Percentiles rank a stretch among this genome's conserved stretches.
Evolutionary conservation across 345 rosid genomes (phyloP).

Genomic region (Excoecaria agallocha): DNA sequence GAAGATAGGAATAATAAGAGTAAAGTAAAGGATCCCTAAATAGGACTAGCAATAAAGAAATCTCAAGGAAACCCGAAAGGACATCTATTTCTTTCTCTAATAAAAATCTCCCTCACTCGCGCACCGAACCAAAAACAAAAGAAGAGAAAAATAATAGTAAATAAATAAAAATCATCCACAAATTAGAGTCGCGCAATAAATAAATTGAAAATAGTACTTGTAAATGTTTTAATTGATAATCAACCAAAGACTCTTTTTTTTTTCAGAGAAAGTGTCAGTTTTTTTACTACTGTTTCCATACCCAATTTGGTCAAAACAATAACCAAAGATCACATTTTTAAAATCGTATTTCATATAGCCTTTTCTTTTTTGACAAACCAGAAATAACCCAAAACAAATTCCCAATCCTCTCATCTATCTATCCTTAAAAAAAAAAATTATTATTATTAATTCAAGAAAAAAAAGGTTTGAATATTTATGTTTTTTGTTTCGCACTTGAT

Average conservation of each 20-base stretch:
- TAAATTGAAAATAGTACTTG: slow-evolving; percentile 24
- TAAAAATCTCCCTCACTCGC: slow-evolving; percentile 34
- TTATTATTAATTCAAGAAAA: not conserved
- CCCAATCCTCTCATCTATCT: not conserved
- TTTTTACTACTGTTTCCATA: slow-evolving; percentile 36
- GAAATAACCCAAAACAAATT: slow-evolving; percentile 2
- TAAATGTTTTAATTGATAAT: slow-evolving; percentile 25
- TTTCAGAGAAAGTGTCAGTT: slow-evolving; percentile 27
- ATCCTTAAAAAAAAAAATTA: not conserved
- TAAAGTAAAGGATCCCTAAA: slow-evolving; percentile 31
- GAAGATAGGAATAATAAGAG: not conserved
- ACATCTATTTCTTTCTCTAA: slow-evolving; percentile 29
- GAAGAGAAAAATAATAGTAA: slow-evolving; percentile 5
- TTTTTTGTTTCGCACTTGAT: slow-evolving; percentile 18
- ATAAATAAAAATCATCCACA: slow-evolving; percentile 29
- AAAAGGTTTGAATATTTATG: not conserved
- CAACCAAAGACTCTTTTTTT: slow-evolving; percentile 23
- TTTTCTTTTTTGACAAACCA: not conserved
- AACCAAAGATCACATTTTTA: not conserved
- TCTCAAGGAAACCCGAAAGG: slow-evolving; percentile 35
- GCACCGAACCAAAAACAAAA: slow-evolving; percentile 26
- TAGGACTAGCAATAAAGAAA: slow-evolving; percentile 28
- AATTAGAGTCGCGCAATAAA: slow-evolving; percentile 36
- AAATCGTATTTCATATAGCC: slow-evolving; percentile 6
- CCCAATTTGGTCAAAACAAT: slow-evolving; percentile 35